phyloP scores from a whole-genome alignment of 805 yeast genomes.

The Candida taoyuanica region DNA sequence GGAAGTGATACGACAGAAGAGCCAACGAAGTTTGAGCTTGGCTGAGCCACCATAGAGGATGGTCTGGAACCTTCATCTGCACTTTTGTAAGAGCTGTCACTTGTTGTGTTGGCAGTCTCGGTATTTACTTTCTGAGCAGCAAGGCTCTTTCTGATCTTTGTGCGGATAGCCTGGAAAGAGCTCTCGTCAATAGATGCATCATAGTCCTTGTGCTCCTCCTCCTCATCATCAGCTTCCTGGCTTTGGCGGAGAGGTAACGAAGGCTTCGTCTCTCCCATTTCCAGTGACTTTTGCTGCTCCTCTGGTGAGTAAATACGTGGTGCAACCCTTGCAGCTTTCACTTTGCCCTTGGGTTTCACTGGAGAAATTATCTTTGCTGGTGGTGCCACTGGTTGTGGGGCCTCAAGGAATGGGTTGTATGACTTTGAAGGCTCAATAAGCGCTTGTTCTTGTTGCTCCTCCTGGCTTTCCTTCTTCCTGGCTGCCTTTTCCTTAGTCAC shows the following conservation, averaged over 20 bases:
- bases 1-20: constrained; percentile 2
- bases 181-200: constrained; percentile 29
- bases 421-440: not conserved
- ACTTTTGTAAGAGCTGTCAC: constrained; percentile 22
- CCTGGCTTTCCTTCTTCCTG: not conserved
- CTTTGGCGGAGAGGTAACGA: not conserved
- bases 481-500: not conserved
- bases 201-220: constrained; percentile 11
- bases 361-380: not conserved
- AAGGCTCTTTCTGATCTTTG: constrained; percentile 41
- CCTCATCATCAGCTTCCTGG: constrained; percentile 1
- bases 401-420: constrained; percentile 8
- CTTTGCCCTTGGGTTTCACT: not conserved
- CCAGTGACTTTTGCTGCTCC: not conserved
- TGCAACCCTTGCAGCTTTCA: not conserved
- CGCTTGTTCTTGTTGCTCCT: not conserved
- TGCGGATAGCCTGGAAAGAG: constrained; percentile 45
- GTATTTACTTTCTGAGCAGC: constrained; percentile 31
- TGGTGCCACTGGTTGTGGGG: constrained; percentile 1
- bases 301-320: constrained; percentile 2
- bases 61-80: constrained; percentile 18
- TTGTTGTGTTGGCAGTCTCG: constrained; percentile 8
- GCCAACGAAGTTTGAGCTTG: constrained; percentile 6
- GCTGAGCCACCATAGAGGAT: constrained; percentile 16
- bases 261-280: too few relatives aligned